Conservation (phyloP, 1,139 yeast genomes). For the Pichia sp. region DNA sequence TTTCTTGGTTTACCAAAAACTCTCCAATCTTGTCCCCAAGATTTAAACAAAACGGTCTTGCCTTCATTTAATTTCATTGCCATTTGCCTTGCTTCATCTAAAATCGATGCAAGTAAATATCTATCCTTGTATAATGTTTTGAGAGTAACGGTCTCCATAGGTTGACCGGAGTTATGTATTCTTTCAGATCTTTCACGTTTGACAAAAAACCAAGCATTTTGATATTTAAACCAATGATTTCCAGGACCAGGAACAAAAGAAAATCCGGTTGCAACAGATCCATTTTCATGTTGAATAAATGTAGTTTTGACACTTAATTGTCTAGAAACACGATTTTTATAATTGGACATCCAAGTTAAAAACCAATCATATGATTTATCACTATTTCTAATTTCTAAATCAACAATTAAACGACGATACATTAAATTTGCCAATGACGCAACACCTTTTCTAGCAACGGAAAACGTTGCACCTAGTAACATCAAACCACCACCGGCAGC, state of each 20-base stretch:
- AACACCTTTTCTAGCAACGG: constrained; percentile 68
- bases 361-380: constrained; percentile 95
- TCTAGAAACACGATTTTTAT: constrained; percentile 66
- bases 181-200: constrained; percentile 88
- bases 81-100: constrained; percentile 76
- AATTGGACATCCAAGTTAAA: constrained; percentile 90
- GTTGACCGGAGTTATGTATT: constrained; percentile 84
- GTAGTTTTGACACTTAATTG: constrained; percentile 88
- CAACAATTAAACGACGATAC: constrained; percentile 81
- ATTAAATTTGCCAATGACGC: constrained; percentile 58
- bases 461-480: constrained; percentile 85
- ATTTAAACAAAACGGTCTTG: constrained; percentile 85
- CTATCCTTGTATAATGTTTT: constrained; percentile 87
- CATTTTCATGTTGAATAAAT: constrained; percentile 86
- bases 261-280: constrained; percentile 81
- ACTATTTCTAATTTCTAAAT: constrained; percentile 86
- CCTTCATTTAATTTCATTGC: constrained; percentile 87
- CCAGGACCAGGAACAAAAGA: constrained; percentile 98
- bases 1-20: constrained; percentile 95
- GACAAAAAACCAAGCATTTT: constrained; percentile 84
- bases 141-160: constrained; percentile 89
- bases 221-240: constrained; percentile 76
- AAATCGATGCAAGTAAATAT: constrained; percentile 58
- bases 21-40: constrained; percentile 99
- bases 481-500: constrained; percentile 97